Conservation (phyloP, 139 green algal genomes). For the Pleodorina starrii region DNA sequence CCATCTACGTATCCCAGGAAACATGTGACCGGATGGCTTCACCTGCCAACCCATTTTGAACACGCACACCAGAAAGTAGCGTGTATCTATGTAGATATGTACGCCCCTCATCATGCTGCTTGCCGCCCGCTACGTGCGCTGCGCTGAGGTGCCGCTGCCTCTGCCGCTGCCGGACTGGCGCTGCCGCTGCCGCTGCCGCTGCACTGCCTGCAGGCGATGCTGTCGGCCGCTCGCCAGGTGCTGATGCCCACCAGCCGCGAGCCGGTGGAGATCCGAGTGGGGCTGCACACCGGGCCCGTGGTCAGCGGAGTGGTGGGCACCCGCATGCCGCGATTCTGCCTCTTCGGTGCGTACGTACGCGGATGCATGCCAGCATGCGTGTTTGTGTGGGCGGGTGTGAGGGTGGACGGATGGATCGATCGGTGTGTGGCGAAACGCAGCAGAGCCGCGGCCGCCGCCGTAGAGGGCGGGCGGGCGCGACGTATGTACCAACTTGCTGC, state of each 20-base stretch:
- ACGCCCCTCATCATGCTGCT: too few relatives aligned
- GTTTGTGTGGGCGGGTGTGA: background rate
- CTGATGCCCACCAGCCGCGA: conserved; percentile 39
- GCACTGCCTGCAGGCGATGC: background rate
- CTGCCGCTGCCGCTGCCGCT: too few relatives aligned
- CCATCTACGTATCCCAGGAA: too few relatives aligned
- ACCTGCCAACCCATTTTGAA: background rate
- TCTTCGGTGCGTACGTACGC: conserved; percentile 25
- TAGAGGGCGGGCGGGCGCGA: background rate
- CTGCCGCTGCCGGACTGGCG: too few relatives aligned
- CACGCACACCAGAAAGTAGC: background rate
- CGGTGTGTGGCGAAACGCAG: background rate
- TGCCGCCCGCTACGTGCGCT: too few relatives aligned
- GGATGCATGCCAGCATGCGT: too few relatives aligned
- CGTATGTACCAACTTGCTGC: background rate
- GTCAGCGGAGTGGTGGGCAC: conserved; percentile 51
- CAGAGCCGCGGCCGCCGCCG: background rate
- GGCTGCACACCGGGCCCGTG: conserved; percentile 45
- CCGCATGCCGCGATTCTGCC: conserved; percentile 39
- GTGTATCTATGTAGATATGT: background rate
- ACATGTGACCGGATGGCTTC: too few relatives aligned
- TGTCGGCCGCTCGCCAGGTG: conserved; percentile 23
- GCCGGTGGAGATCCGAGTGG: conserved; percentile 50
- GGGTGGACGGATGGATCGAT: background rate
- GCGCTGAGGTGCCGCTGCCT: too few relatives aligned